Evolutionary conservation across 2,329 filamentous ascomycete species (phyloP).

Genomic region (Ascochyta fabae): DNA sequence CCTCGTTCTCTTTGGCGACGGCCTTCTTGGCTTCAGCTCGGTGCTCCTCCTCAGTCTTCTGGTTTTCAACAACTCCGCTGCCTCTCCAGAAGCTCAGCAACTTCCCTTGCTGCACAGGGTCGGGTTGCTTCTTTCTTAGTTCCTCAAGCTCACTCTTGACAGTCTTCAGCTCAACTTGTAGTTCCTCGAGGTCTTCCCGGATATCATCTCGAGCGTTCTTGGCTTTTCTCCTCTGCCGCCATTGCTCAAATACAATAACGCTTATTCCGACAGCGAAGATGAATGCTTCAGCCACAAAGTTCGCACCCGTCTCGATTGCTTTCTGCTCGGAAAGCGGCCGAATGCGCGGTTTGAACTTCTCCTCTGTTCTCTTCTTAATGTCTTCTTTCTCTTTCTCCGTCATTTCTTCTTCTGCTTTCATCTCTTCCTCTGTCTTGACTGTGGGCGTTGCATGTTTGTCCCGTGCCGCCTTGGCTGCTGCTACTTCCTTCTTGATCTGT

Average conservation of each 20-base stretch:
- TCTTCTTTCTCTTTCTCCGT: conserved; percentile 56
- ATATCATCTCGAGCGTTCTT: conserved; percentile 66
- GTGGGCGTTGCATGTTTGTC: conserved; percentile 60
- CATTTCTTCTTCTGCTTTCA: conserved; percentile 61
- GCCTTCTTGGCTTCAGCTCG: conserved; percentile 13
- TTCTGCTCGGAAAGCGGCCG: conserved; percentile 70
- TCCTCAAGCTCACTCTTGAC: conserved; percentile 51
- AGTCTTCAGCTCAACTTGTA: conserved; percentile 57
- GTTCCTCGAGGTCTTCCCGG: conserved; percentile 62
- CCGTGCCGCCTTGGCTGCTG: conserved; percentile 62
- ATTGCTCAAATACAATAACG: conserved; percentile 68
- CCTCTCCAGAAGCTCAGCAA: conserved; percentile 42
- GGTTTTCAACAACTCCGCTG: conserved; percentile 25
- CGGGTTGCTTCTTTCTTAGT: conserved; percentile 45
- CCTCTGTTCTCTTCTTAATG: conserved; percentile 52
- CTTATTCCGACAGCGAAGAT: conserved; percentile 69
- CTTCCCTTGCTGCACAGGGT: conserved; percentile 32
- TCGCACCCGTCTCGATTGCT: conserved; percentile 72
- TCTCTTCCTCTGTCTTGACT: conserved; percentile 67
- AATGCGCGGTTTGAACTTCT: conserved; percentile 59
- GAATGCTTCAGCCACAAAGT: conserved; percentile 72
- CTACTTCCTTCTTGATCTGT: conserved; percentile 60
- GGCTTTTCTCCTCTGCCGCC: conserved; percentile 67
- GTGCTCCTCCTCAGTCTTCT: conserved; percentile 26
- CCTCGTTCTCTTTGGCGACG: conserved; percentile 14